Conservation (phyloP, 2,329 filamentous ascomycete species). For the Sclerotinia subarctica region DNA sequence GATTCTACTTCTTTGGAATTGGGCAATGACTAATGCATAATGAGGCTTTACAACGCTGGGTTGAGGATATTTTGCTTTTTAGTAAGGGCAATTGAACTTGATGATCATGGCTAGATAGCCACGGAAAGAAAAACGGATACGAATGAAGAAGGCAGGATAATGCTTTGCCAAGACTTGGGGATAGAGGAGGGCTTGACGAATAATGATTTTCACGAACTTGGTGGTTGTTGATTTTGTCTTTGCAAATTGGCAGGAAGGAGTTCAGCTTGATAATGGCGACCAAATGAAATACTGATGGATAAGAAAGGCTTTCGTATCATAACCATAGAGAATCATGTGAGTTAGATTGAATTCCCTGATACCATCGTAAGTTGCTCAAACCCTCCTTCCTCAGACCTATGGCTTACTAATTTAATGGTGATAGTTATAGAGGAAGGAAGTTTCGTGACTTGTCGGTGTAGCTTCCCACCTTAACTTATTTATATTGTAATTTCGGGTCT, state of each 20-base stretch:
- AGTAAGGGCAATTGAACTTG: too few relatives aligned
- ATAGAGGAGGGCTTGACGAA: too few relatives aligned
- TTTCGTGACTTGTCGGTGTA: neutral
- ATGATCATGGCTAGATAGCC: neutral
- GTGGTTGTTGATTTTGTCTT: too few relatives aligned
- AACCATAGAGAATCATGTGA: too few relatives aligned
- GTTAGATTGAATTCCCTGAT: neutral
- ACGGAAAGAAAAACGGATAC: too few relatives aligned
- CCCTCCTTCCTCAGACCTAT: too few relatives aligned
- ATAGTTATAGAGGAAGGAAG: neutral
- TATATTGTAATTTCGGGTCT: too few relatives aligned
- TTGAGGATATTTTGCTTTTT: neutral
- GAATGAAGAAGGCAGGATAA: too few relatives aligned
- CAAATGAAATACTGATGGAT: conserved; percentile 36
- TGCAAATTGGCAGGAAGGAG: too few relatives aligned
- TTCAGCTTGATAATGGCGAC: neutral
- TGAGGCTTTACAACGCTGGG: neutral
- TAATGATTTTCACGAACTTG: too few relatives aligned
- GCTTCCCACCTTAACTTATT: neutral
- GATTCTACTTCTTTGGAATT: neutral
- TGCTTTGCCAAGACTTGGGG: too few relatives aligned
- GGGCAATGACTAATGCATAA: neutral
- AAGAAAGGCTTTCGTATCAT: neutral
- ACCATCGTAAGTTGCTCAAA: neutral
- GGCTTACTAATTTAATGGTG: too few relatives aligned